Percentiles rank a stretch among this genome's conserved stretches.
Evolutionary conservation across 495 filamentous ascomycete species (phyloP).

Genomic region (Xylaria curta): DNA sequence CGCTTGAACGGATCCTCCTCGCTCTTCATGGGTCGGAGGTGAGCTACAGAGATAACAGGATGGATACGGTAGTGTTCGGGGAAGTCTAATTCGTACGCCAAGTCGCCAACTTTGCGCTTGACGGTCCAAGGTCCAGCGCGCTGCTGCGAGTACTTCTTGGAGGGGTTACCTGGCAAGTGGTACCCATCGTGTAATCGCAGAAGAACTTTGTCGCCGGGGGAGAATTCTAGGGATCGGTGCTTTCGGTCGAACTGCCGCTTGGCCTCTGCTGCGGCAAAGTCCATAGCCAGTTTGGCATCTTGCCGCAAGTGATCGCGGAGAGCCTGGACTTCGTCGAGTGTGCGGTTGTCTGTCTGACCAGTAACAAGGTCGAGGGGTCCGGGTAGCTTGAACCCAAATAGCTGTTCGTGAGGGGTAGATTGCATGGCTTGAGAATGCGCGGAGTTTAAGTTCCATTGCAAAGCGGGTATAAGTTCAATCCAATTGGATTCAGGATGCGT

Average conservation of each 20-base stretch:
- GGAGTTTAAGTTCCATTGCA: too few species aligned
- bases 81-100: background rate
- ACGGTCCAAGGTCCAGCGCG: background rate
- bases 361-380: too few species aligned
- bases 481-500: too few species aligned
- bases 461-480: too few species aligned
- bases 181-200: background rate
- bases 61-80: background rate
- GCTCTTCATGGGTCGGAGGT: background rate
- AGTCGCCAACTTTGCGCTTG: background rate
- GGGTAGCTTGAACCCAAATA: too few species aligned
- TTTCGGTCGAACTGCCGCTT: background rate
- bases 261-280: background rate
- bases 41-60: background rate
- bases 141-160: background rate
- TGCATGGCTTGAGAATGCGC: too few species aligned
- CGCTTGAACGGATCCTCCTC: background rate
- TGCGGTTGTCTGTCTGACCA: too few species aligned
- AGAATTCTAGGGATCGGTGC: background rate
- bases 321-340: too few species aligned
- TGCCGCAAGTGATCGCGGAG: too few species aligned
- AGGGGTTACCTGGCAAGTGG: background rate
- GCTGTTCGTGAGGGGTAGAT: too few species aligned
- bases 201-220: background rate
- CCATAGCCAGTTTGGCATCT: too few species aligned